Evolutionary conservation across 352 stramenopile species (phyloP).

Genomic region (Globisporangium carolinianum): DNA sequence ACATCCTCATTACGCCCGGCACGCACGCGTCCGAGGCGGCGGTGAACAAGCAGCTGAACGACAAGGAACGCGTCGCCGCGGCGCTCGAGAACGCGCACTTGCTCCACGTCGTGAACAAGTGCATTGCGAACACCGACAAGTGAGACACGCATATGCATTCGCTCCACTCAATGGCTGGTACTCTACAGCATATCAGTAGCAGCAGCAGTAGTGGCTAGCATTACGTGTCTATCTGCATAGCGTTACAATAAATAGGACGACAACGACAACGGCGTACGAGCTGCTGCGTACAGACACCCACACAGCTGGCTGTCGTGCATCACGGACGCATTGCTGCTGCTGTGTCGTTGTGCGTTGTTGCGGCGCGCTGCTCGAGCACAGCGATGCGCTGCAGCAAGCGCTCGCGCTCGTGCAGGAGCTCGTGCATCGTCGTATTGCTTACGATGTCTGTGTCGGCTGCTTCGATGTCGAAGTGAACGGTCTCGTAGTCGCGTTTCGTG

Average conservation of each 20-base stretch:
- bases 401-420: conserved; percentile 27
- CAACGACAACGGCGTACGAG: not conserved
- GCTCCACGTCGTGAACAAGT: conserved; percentile 95
- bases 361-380: conserved; percentile 23
- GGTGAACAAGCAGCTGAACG: conserved; percentile 96
- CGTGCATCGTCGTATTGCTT: not conserved
- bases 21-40: conserved; percentile 93
- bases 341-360: too few species aligned
- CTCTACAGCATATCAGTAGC: too few species aligned
- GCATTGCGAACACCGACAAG: conserved; percentile 90
- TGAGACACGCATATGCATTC: conserved; percentile 14
- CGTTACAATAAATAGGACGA: conserved; percentile 4
- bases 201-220: too few species aligned
- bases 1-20: conserved; percentile 91
- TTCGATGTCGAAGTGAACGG: not conserved
- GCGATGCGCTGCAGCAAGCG: conserved; percentile 31
- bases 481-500: too few species aligned
- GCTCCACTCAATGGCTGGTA: too few species aligned
- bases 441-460: too few species aligned
- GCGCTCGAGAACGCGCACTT: conserved; percentile 96
- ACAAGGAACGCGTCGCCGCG: conserved; percentile 95
- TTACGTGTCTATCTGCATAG: not conserved
- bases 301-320: too few species aligned
- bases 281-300: too few species aligned
- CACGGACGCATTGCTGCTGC: too few species aligned